Percentiles rank a stretch among this genome's conserved stretches.
phyloP scores from a whole-genome alignment of 2,329 filamentous ascomycete species.

The Cryphonectria parasitica region DNA sequence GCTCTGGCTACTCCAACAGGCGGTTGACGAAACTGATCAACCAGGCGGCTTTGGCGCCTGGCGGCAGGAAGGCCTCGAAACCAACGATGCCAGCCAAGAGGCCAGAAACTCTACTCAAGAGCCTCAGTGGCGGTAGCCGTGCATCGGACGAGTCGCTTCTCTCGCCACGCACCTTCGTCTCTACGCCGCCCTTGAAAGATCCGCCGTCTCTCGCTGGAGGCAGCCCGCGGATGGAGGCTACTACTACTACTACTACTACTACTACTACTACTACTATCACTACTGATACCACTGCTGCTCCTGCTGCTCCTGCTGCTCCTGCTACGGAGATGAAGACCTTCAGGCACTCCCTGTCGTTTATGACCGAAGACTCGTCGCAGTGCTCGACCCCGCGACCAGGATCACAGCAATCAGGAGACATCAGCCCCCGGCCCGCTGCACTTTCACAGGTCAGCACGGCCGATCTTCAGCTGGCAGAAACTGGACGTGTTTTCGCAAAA shows the following conservation, averaged over 20 bases:
- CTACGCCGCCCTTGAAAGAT: slow-evolving; percentile 4
- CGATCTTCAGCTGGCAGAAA: slow-evolving; percentile 25
- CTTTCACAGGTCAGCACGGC: slow-evolving; percentile 26
- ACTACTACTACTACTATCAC: not conserved
- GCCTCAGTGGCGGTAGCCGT: not conserved
- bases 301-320: not conserved
- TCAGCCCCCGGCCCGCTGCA: slow-evolving; percentile 19
- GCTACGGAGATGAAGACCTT: not conserved
- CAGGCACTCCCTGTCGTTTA: not conserved
- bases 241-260: not conserved
- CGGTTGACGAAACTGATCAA: slow-evolving; percentile 1
- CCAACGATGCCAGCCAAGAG: not conserved
- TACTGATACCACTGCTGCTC: too few relatives aligned
- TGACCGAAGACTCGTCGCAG: slow-evolving; percentile 23
- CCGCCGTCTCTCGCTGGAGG: not conserved
- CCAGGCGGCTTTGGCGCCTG: not conserved
- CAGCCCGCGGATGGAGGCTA: slow-evolving; percentile 8
- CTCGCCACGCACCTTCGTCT: slow-evolving; percentile 5
- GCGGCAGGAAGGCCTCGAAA: not conserved
- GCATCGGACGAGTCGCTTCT: not conserved
- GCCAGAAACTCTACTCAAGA: slow-evolving; percentile 1
- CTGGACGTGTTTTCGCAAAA: slow-evolving; percentile 26
- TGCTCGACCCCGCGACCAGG: slow-evolving; percentile 23
- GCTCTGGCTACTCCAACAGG: slow-evolving; percentile 16
- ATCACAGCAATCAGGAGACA: slow-evolving; percentile 22